Conservation (phyloP, 2,329 filamentous ascomycete species). For the Apiospora marii region DNA sequence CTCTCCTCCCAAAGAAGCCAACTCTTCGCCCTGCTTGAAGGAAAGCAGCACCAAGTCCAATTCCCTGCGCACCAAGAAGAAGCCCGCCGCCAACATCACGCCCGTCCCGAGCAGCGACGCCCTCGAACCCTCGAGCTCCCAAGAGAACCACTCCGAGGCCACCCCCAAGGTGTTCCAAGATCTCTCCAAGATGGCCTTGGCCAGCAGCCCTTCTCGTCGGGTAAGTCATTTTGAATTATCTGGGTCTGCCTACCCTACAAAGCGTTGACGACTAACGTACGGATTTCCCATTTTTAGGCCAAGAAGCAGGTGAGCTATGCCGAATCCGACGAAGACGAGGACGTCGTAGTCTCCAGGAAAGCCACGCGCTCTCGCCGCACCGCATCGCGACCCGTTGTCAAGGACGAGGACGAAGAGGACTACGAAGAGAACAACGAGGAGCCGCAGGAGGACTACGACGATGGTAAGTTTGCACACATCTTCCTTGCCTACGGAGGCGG, state of each 20-base stretch:
- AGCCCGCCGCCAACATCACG: constrained; percentile 62
- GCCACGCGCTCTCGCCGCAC: constrained; percentile 48
- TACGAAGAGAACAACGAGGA: constrained; percentile 70
- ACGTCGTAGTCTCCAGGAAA: constrained; percentile 64
- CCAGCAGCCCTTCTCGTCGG: constrained; percentile 82
- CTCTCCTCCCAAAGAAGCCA: constrained; percentile 35
- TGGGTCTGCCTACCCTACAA: background rate
- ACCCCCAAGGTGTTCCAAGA: constrained; percentile 60
- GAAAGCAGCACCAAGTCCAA: constrained; percentile 32
- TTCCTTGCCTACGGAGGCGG: background rate
- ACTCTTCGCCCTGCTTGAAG: constrained; percentile 33
- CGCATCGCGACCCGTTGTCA: constrained; percentile 65
- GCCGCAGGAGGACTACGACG: constrained; percentile 61
- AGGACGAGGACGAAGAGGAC: constrained; percentile 75
- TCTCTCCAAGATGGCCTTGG: constrained; percentile 49
- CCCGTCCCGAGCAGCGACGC: constrained; percentile 85
- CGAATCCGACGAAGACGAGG: constrained; percentile 83
- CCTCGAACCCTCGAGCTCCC: constrained; percentile 70
- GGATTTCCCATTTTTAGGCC: constrained; percentile 42
- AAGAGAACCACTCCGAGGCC: constrained; percentile 65
- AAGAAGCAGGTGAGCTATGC: constrained; percentile 77
- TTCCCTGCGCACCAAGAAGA: constrained; percentile 43
- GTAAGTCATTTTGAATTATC: constrained; percentile 52
- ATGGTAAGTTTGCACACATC: background rate
- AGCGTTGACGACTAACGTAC: background rate